Evolutionary conservation across 2,329 filamentous ascomycete species (phyloP), one percentile per base, ranked within the genome.

Genomic region (Arachnomyces sp.): DNA sequence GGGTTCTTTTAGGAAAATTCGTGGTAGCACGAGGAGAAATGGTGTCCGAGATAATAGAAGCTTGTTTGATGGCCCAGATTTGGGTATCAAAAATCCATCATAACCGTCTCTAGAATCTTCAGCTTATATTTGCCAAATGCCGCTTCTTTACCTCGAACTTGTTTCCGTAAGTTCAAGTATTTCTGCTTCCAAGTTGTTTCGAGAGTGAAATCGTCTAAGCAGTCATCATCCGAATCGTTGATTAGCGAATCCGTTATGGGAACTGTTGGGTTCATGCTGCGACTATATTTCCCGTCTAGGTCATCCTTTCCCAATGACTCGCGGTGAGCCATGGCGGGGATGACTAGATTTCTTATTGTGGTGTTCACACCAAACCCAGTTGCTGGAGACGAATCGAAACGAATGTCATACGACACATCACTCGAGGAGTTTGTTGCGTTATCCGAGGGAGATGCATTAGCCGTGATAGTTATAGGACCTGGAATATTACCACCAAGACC

Each of bases 51-150:
- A n/a, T n/a, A n/a, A n/a, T n/a, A n/a, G n/a, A n/a, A n/a, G n/a
- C n/a, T n/a, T n/a, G n/a, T n/a, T n/a, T n/a, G n/a, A n/a, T n/a
- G n/a, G n/a, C n/a, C n/a, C n/a, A n/a, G n/a, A n/a, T n/a, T n/a
- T n/a, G n/a, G n/a, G n/a, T 33, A 11, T 34, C 44, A 65, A 28
- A 64, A 56, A 40, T 65, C 61, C 30, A 59, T 57, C 63, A 67
- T 66, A n/a, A 67, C 63, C 12, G 60, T 63, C 46, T 66, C 61
- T 12, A 67, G 52, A 21, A 67, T 63, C 34, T 58, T 65, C 28
- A 63, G 62, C 41, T 65, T 66, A 39, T 66, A 66, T 31, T 63
- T 52, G 1, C 57, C 54, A 18, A 66, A 42, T 15, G 61, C 52
- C 11, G 55, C 52, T 9, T 67, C 63, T 32, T 59, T 61, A 42